Evolutionary conservation across 2,329 filamentous ascomycete genomes (phyloP).

Genomic region (Bipolaris sorokiniana): DNA sequence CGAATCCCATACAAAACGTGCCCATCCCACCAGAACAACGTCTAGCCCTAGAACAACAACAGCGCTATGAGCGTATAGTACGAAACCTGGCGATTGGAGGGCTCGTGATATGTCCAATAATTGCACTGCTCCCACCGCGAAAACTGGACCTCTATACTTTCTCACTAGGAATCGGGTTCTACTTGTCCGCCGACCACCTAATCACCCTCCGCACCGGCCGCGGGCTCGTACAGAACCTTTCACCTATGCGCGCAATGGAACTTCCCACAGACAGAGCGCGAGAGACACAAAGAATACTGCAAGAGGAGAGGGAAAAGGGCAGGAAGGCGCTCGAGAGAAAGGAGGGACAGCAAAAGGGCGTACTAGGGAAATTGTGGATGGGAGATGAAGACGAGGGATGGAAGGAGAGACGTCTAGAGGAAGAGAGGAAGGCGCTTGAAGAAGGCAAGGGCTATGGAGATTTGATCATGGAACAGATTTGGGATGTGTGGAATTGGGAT

Average conservation of each 20-base stretch:
- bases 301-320: conserved; percentile 48
- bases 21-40: conserved; percentile 44
- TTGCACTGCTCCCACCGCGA: conserved; percentile 64
- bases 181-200: conserved; percentile 59
- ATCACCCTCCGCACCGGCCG: conserved; percentile 50
- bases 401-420: conserved; percentile 53
- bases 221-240: conserved; percentile 45
- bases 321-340: conserved; percentile 36
- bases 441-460: conserved; percentile 51
- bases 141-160: conserved; percentile 68
- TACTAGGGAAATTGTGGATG: conserved; percentile 49
- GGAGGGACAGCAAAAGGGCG: conserved; percentile 28
- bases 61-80: conserved; percentile 36
- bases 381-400: conserved; percentile 53
- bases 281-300: conserved; percentile 43
- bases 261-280: conserved; percentile 49
- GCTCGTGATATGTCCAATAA: conserved; percentile 60
- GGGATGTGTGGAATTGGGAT: conserved; percentile 57
- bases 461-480: conserved; percentile 55
- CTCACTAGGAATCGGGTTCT: conserved; percentile 57
- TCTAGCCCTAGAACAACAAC: conserved; percentile 41
- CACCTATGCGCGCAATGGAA: conserved; percentile 17
- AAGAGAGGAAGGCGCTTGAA: conserved; percentile 51
- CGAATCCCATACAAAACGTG: conserved; percentile 21
- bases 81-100: conserved; percentile 58